Evolutionary conservation across 2,329 filamentous ascomycete species (phyloP).

Genomic region (Paracoccidioides brasiliensis): DNA sequence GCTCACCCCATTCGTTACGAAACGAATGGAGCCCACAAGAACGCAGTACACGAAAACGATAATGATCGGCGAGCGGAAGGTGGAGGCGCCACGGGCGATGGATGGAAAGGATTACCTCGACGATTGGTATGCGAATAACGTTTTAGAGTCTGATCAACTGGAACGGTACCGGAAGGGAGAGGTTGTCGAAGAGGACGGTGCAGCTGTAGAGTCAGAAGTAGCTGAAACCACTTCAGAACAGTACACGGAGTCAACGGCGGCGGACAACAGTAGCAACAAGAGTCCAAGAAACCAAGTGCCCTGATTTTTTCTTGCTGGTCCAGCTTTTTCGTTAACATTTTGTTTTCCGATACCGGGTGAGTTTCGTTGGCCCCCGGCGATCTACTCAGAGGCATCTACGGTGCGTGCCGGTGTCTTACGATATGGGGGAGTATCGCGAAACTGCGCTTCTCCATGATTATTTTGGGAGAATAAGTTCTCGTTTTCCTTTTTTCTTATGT

Average conservation of each 20-base stretch:
- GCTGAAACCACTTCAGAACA: not conserved
- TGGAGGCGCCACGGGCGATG: conserved; percentile 15
- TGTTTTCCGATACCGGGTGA: not conserved
- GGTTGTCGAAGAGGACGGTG: not conserved
- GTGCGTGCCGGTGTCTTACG: no score
- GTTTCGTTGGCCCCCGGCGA: not conserved
- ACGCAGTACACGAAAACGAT: conserved; percentile 22
- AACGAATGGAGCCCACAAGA: conserved; percentile 27
- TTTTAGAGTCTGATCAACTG: conserved; percentile 17
- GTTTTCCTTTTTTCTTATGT: not conserved
- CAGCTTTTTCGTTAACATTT: not conserved
- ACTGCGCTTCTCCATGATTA: not conserved
- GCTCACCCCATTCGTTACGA: conserved; percentile 36
- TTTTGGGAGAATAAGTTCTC: no score
- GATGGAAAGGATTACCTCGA: conserved; percentile 27
- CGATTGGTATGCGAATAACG: conserved; percentile 26
- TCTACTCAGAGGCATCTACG: no score
- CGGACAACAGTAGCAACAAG: not conserved
- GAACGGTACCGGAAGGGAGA: not conserved
- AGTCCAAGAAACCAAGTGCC: not conserved
- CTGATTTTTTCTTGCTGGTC: not conserved
- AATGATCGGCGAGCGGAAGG: conserved; percentile 8
- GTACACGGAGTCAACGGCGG: not conserved
- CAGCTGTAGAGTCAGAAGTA: not conserved
- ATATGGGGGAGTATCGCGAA: no score